Evolutionary conservation across 139 green algal genomes (phyloP).

Genomic region (Chlorella sp.): DNA sequence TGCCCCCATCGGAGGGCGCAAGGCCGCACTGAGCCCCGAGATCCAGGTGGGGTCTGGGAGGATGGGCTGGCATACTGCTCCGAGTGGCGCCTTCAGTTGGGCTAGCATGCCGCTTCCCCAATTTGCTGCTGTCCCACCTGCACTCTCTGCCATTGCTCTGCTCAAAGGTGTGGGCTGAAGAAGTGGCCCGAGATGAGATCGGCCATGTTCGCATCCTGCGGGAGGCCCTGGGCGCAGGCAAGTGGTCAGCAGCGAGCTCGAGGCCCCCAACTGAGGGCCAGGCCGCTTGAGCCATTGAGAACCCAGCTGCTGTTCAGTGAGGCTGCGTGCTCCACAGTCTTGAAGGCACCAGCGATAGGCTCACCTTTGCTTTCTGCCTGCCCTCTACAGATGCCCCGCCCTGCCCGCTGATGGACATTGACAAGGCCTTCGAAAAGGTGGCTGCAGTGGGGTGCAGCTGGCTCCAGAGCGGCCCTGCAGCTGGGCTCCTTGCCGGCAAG

Average conservation of each 20-base stretch:
- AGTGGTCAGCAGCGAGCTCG: too few species aligned
- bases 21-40: conserved; percentile 42
- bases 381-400: not conserved
- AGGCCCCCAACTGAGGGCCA: too few species aligned
- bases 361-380: too few species aligned
- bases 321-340: too few species aligned
- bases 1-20: conserved; percentile 34
- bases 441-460: too few species aligned
- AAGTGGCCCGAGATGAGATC: conserved; percentile 43
- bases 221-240: conserved; percentile 32
- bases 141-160: not conserved
- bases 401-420: conserved; percentile 27
- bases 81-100: too few species aligned
- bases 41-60: not conserved
- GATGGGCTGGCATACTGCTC: not conserved
- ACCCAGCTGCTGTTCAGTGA: too few species aligned
- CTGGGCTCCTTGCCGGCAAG: too few species aligned
- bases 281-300: too few species aligned
- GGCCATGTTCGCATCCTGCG: conserved; percentile 37
- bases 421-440: not conserved
- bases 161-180: conserved; percentile 37
- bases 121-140: not conserved
- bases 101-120: too few species aligned
- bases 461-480: too few species aligned
- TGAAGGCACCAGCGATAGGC: too few species aligned